phyloP scores from a whole-genome alignment of 495 filamentous ascomycete species.

The Extremus antarcticus region DNA sequence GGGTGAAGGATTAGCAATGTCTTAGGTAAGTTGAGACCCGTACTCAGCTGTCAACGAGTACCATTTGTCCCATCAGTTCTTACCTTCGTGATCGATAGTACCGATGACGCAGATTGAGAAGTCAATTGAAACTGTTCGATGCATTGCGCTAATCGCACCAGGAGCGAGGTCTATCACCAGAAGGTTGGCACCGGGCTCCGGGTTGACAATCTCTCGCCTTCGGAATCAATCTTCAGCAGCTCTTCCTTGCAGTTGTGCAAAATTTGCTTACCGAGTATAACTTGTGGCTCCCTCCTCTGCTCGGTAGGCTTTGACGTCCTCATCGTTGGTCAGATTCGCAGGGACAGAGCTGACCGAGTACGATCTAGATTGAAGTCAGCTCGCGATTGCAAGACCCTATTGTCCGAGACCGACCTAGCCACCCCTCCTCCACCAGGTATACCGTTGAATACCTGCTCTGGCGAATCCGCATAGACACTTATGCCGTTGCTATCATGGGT shows the following conservation, averaged over 20 bases:
- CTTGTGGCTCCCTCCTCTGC: constrained; percentile 4
- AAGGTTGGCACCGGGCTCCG: constrained; percentile 10
- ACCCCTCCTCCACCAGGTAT: constrained; percentile 7
- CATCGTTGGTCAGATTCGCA: constrained; percentile 10
- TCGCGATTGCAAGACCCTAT: too few species aligned
- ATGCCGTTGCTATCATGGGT: constrained; percentile 13
- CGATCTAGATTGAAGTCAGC: too few species aligned
- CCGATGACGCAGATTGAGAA: constrained; percentile 18
- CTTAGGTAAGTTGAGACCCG: too few species aligned
- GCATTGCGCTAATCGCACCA: constrained; percentile 16
- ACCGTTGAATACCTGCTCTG: constrained; percentile 11
- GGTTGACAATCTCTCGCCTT: constrained; percentile 5
- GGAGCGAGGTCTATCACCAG: constrained; percentile 19
- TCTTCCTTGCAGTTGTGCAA: too few species aligned
- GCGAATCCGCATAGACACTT: constrained; percentile 15
- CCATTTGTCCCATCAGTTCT: not conserved
- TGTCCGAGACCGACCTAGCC: too few species aligned
- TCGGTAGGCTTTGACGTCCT: constrained; percentile 14
- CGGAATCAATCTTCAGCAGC: too few species aligned
- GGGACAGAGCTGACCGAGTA: constrained; percentile 9
- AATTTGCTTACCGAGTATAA: not conserved
- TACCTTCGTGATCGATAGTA: constrained; percentile 13
- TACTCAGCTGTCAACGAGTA: too few species aligned
- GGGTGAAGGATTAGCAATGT: too few species aligned
- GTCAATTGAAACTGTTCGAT: constrained; percentile 17